Conservation (phyloP, 2,329 filamentous ascomycete genomes). For the Pleoardoris graminearum region DNA sequence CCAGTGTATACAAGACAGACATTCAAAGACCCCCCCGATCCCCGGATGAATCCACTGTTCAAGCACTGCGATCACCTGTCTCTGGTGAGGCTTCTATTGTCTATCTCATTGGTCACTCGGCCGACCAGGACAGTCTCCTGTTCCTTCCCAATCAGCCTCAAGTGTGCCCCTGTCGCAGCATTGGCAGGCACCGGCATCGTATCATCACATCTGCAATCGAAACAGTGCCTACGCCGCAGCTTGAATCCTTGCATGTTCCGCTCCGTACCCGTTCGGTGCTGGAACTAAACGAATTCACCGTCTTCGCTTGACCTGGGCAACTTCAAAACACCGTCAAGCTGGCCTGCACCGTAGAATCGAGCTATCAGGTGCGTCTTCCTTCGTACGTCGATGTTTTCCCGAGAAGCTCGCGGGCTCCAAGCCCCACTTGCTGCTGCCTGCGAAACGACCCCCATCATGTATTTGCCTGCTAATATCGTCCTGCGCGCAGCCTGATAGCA, state of each 20-base stretch:
- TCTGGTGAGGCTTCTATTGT: slow-evolving; percentile 34
- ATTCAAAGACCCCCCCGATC: slow-evolving; percentile 42
- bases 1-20: slow-evolving; percentile 33
- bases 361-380: slow-evolving; percentile 42
- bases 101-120: slow-evolving; percentile 36
- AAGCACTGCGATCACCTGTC: slow-evolving; percentile 40
- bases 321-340: slow-evolving; percentile 38
- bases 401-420: slow-evolving; percentile 17
- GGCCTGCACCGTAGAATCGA: slow-evolving; percentile 38
- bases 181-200: slow-evolving; percentile 23
- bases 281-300: slow-evolving; percentile 19
- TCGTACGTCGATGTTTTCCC: slow-evolving; percentile 16
- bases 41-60: slow-evolving; percentile 44
- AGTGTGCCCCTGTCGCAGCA: slow-evolving; percentile 28
- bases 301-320: slow-evolving; percentile 16
- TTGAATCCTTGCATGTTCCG: slow-evolving; percentile 24
- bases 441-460: slow-evolving; percentile 23
- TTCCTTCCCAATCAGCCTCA: slow-evolving; percentile 22
- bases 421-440: slow-evolving; percentile 39
- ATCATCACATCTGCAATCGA: slow-evolving; percentile 25
- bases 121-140: slow-evolving; percentile 25
- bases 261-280: slow-evolving; percentile 15
- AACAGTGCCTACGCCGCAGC: slow-evolving; percentile 17
- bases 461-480: slow-evolving; percentile 34
- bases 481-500: slow-evolving; percentile 37